Conservation (phyloP, 106 monocot species). For the Acanthochlamys bracteata region DNA sequence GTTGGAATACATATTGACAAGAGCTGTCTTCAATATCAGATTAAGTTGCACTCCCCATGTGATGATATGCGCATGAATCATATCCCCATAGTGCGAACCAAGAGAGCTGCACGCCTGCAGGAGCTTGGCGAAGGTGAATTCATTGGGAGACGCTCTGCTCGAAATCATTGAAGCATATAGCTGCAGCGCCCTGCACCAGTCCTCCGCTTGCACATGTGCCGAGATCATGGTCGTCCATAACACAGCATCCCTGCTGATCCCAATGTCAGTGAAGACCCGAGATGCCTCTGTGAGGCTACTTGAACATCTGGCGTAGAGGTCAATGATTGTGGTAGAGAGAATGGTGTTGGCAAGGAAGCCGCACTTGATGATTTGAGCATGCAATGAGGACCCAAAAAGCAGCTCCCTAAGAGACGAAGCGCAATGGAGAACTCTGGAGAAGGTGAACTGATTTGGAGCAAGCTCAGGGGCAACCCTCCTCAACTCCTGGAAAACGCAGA, state of each 20-base stretch:
- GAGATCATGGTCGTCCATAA: conserved; percentile 77
- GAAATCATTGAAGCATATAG: conserved; percentile 39
- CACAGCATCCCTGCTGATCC: conserved; percentile 30
- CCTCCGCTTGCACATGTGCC: conserved; percentile 30
- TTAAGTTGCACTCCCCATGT: conserved; percentile 41
- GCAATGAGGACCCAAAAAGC: conserved; percentile 19
- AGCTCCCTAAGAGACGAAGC: conserved; percentile 17
- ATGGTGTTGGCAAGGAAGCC: conserved; percentile 31
- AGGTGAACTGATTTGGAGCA: conserved; percentile 61
- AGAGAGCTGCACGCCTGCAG: conserved; percentile 34
- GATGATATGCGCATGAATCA: conserved; percentile 60
- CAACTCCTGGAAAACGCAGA: conserved; percentile 40
- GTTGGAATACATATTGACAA: conserved; percentile 67
- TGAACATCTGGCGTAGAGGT: conserved; percentile 45
- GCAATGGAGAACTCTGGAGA: conserved; percentile 36
- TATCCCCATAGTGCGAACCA: conserved; percentile 9
- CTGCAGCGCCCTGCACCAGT: conserved; percentile 24
- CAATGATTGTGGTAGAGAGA: conserved; percentile 29
- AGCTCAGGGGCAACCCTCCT: neutral
- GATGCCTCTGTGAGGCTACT: conserved; percentile 20
- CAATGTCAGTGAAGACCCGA: conserved; percentile 24
- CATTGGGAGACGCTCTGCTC: conserved; percentile 33
- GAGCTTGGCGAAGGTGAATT: conserved; percentile 67
- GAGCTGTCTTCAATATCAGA: conserved; percentile 61
- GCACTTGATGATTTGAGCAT: conserved; percentile 30